Evolutionary conservation across 331 rosid species (phyloP).

Genomic region (Quercus tomentella): DNA sequence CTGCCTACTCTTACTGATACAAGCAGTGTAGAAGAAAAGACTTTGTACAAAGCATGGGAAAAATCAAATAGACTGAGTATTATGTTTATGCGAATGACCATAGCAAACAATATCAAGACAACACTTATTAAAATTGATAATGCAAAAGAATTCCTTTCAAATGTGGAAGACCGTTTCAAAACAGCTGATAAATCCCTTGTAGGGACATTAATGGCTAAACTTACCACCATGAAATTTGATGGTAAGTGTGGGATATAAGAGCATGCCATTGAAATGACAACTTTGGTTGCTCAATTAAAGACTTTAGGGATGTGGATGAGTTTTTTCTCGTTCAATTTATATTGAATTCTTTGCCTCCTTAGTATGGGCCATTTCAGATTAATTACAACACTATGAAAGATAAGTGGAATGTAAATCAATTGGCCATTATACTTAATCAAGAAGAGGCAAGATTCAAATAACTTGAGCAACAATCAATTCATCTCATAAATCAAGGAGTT

Average conservation of each 20-base stretch:
- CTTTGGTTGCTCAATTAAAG: neutral
- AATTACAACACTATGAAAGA: neutral
- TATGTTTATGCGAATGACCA: neutral
- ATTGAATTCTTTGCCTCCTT: neutral
- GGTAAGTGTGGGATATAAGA: neutral
- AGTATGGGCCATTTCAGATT: neutral
- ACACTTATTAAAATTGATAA: neutral
- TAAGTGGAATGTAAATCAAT: neutral
- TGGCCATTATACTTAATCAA: neutral
- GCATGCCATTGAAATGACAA: slow-evolving; percentile 1
- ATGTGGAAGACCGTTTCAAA: neutral
- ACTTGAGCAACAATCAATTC: neutral
- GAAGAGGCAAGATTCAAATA: neutral
- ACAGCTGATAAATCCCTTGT: neutral
- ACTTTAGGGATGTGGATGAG: neutral
- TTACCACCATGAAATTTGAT: neutral
- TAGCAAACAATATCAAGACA: neutral
- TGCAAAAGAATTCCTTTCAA: neutral
- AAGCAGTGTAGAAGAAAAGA: neutral
- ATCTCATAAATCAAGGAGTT: neutral
- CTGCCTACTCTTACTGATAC: neutral
- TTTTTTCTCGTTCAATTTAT: neutral
- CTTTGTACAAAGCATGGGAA: neutral
- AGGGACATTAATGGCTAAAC: neutral
- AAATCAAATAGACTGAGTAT: neutral